A percentile compares a stretch with the other conserved stretches of the same genome.
phyloP scores from a whole-genome alignment of 2,329 filamentous ascomycete species.

The Arthrobotrys conoides region DNA sequence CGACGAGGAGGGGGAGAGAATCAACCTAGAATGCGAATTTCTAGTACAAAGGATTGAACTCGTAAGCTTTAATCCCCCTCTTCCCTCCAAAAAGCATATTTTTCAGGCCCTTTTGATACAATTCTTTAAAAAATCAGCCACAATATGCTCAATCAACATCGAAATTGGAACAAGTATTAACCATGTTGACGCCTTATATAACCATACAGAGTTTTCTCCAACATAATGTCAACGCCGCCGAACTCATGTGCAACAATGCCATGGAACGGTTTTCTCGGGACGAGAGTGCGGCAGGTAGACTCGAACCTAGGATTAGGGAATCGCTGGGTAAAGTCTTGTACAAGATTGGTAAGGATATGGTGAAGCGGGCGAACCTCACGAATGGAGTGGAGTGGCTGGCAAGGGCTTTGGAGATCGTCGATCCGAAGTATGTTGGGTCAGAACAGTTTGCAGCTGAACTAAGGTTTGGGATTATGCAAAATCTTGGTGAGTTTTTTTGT shows the following conservation, averaged over 20 bases:
- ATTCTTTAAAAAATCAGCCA: not conserved
- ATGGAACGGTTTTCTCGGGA: constrained; percentile 66
- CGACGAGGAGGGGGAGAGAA: constrained; percentile 42
- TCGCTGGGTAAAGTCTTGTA: constrained; percentile 78
- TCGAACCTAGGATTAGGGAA: constrained; percentile 73
- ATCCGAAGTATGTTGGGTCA: constrained; percentile 72
- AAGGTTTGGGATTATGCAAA: constrained; percentile 77
- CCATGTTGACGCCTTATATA: constrained; percentile 12
- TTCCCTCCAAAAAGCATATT: not conserved
- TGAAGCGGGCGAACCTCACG: constrained; percentile 71
- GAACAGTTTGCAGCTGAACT: constrained; percentile 76
- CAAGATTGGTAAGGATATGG: constrained; percentile 77
- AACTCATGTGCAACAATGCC: constrained; percentile 80
- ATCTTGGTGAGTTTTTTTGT: constrained; percentile 69
- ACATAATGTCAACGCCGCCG: constrained; percentile 79
- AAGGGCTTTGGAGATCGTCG: constrained; percentile 75
- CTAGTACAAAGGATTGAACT: constrained; percentile 48
- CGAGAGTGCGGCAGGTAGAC: constrained; percentile 57
- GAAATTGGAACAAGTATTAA: constrained; percentile 38
- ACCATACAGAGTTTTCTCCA: constrained; percentile 80
- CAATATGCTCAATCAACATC: constrained; percentile 32
- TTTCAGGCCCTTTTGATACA: no score
- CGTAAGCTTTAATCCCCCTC: constrained; percentile 21
- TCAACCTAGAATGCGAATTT: constrained; percentile 58
- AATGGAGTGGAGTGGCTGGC: constrained; percentile 80